A percentile compares a stretch with the other conserved stretches of the same genome.
Evolutionary conservation across 140 eudicot genomes (phyloP).

Genomic region (Flaveria floridana): DNA sequence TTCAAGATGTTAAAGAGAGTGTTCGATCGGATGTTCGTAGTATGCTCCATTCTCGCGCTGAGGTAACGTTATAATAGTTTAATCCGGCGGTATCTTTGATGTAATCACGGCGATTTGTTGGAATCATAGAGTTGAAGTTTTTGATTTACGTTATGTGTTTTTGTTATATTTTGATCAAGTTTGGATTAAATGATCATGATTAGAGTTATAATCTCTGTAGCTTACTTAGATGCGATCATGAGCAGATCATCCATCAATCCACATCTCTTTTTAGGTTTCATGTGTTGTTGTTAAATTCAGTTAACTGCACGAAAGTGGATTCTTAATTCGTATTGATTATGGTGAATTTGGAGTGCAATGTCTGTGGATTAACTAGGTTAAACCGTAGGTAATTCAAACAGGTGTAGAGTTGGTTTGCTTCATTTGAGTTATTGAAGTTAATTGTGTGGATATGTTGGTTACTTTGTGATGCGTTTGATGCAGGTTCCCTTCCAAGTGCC

Average conservation of each 20-base stretch:
- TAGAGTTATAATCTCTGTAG: background rate
- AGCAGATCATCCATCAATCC: background rate
- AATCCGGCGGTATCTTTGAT: slow-evolving; percentile 5
- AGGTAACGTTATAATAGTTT: slow-evolving; percentile 25
- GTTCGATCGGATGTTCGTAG: slow-evolving; percentile 87
- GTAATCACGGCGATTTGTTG: slow-evolving; percentile 3
- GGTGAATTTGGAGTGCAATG: slow-evolving; percentile 3
- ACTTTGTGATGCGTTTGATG: slow-evolving; percentile 25
- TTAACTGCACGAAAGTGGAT: background rate
- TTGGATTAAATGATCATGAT: slow-evolving; percentile 10
- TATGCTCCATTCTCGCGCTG: slow-evolving; percentile 94
- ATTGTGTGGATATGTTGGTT: slow-evolving; percentile 2
- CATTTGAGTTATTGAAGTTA: background rate
- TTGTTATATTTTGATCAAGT: slow-evolving; percentile 7
- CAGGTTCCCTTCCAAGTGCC: slow-evolving; percentile 99
- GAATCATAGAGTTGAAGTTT: slow-evolving; percentile 16
- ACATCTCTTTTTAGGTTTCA: slow-evolving; percentile 8
- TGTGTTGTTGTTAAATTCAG: slow-evolving; percentile 11
- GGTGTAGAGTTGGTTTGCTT: background rate
- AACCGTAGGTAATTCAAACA: slow-evolving; percentile 3
- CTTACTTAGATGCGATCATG: background rate
- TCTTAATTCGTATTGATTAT: slow-evolving; percentile 5
- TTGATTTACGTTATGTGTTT: background rate
- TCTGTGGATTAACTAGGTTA: slow-evolving; percentile 7
- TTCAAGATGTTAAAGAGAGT: slow-evolving; percentile 75